phyloP scores from a whole-genome alignment of 768 basidiomycete species.

The Trametes maxima region DNA sequence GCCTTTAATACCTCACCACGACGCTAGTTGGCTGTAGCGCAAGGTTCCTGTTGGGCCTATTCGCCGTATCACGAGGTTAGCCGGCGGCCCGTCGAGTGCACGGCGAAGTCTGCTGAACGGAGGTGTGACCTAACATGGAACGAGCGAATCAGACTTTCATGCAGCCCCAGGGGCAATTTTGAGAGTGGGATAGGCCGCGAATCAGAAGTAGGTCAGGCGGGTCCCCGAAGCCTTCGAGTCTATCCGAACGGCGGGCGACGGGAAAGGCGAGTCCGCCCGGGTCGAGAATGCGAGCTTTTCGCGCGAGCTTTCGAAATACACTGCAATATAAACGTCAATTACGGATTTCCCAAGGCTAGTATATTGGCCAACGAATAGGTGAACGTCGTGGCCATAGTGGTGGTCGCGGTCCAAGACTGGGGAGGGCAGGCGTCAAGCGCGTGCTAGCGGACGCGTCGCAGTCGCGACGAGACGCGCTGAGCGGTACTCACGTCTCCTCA shows the following conservation, averaged over 20 bases:
- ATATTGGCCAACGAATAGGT: too few species aligned
- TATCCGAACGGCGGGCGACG: not conserved
- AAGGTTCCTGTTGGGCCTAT: not conserved
- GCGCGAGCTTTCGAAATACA: too few species aligned
- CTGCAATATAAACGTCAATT: too few species aligned
- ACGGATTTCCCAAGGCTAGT: too few species aligned
- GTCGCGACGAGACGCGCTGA: not conserved
- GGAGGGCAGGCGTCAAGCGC: too few species aligned
- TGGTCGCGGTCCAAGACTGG: too few species aligned
- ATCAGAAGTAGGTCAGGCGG: not conserved
- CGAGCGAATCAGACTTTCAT: not conserved
- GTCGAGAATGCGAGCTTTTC: not conserved
- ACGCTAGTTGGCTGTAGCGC: not conserved
- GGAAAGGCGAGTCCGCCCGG: not conserved
- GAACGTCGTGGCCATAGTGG: too few species aligned
- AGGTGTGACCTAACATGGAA: not conserved
- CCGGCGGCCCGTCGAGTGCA: constrained; percentile 13
- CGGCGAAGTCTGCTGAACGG: constrained; percentile 17
- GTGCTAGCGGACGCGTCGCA: too few species aligned
- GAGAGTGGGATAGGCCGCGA: not conserved
- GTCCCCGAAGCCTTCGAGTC: not conserved
- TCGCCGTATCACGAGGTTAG: constrained; percentile 10
- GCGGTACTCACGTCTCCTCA: not conserved
- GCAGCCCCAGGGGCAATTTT: not conserved
- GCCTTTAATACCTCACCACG: not conserved